Percentiles rank a stretch among this genome's conserved stretches.
Conservation (phyloP, 352 stramenopile species). For the Globisporangium lucens region DNA sequence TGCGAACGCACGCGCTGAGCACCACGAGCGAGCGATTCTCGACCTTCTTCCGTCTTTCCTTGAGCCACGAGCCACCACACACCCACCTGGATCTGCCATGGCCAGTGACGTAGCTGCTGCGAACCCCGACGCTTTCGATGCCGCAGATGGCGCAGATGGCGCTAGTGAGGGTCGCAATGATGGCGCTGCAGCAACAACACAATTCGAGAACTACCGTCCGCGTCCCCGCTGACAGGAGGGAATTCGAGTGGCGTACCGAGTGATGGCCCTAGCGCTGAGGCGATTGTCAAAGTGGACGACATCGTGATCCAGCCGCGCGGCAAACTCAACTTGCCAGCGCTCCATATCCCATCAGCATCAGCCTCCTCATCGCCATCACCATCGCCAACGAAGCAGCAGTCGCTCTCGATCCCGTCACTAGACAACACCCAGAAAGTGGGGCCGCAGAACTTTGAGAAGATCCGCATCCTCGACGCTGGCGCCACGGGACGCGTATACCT, state of each 20-base stretch:
- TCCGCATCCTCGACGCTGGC: conserved; percentile 38
- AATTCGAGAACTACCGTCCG: not conserved
- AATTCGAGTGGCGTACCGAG: not conserved
- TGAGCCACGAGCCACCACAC: not conserved
- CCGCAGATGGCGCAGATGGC: too few relatives aligned
- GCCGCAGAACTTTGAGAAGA: conserved; percentile 51
- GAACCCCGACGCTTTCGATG: not conserved
- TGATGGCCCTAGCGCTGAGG: not conserved
- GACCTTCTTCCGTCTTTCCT: not conserved
- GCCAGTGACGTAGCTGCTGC: not conserved
- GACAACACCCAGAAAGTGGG: conserved; percentile 22
- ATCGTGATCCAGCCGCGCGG: conserved; percentile 7
- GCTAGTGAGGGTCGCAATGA: too few relatives aligned
- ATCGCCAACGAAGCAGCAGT: not conserved
- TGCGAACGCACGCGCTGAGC: not conserved
- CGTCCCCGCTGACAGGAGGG: not conserved
- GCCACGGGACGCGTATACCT: conserved; percentile 46
- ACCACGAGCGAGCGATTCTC: not conserved
- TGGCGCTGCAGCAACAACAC: not conserved
- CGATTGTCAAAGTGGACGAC: not conserved
- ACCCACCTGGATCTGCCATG: not conserved
- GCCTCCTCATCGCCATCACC: not conserved
- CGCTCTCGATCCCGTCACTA: conserved; percentile 12
- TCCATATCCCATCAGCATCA: not conserved
- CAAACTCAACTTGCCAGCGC: not conserved